Evolutionary conservation across 495 filamentous ascomycete genomes (phyloP).

Genomic region (Neohortaea acidophila): DNA sequence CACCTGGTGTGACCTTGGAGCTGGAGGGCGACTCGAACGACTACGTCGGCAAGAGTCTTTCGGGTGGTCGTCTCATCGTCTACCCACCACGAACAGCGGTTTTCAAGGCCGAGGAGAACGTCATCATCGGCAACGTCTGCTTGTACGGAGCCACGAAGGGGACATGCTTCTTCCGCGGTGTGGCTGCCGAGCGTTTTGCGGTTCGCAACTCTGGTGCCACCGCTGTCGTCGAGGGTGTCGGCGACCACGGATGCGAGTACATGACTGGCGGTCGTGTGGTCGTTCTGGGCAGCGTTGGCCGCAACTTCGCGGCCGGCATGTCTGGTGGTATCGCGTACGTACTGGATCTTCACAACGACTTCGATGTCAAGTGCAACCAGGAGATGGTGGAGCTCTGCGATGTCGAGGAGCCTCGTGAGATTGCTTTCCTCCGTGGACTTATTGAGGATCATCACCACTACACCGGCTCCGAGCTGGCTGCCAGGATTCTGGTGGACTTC

Average conservation of each 20-base stretch:
- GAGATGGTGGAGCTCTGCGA: slow-evolving; percentile 95
- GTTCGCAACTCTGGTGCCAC: slow-evolving; percentile 96
- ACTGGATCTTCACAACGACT: slow-evolving; percentile 83
- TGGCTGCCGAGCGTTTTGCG: slow-evolving; percentile 93
- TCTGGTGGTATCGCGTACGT: slow-evolving; percentile 97
- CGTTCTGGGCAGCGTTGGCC: slow-evolving; percentile 81
- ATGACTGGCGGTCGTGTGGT: slow-evolving; percentile 97
- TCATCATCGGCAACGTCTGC: slow-evolving; percentile 93
- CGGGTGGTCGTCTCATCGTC: slow-evolving; percentile 87
- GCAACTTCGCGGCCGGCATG: slow-evolving; percentile 99
- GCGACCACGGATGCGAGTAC: slow-evolving; percentile 98
- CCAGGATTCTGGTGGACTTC: slow-evolving; percentile 93
- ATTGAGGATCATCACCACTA: slow-evolving; percentile 99
- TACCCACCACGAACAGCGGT: slow-evolving; percentile 88
- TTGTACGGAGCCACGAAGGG: slow-evolving; percentile 91
- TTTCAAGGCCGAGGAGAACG: slow-evolving; percentile 96
- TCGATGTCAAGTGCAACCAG: slow-evolving; percentile 86
- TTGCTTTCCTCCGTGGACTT: slow-evolving; percentile 82
- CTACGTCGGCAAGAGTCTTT: slow-evolving; percentile 95
- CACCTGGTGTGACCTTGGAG: slow-evolving; percentile 88
- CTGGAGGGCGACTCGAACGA: slow-evolving; percentile 97
- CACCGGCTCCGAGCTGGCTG: slow-evolving; percentile 92
- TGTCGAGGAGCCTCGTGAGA: slow-evolving; percentile 79
- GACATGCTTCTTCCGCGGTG: slow-evolving; percentile 93
- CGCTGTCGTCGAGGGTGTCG: slow-evolving; percentile 91